phyloP scores from a whole-genome alignment of 371 early-diverging fungal genomes.

The Neoconidiobolus thromboides region DNA sequence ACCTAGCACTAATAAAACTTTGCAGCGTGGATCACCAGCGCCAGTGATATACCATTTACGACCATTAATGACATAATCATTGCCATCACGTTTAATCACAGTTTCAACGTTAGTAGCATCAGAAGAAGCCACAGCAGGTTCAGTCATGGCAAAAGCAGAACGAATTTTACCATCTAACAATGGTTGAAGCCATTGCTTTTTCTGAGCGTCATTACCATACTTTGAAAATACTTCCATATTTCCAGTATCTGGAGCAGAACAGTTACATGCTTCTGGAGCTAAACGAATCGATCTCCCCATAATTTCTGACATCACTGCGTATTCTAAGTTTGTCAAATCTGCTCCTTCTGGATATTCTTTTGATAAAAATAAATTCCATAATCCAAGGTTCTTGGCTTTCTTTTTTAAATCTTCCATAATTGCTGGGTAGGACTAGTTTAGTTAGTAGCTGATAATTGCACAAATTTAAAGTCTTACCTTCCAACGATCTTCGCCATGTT shows the following conservation, averaged over 20 bases:
- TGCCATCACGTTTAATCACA: slow-evolving; percentile 33
- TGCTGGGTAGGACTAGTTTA: slow-evolving; percentile 38
- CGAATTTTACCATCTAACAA: slow-evolving; percentile 79
- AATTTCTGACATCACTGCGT: slow-evolving; percentile 72
- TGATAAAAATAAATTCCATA: slow-evolving; percentile 89
- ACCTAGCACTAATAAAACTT: slow-evolving; percentile 75
- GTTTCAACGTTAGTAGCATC: slow-evolving; percentile 93
- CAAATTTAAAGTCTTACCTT: slow-evolving; percentile 23
- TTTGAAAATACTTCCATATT: slow-evolving; percentile 97
- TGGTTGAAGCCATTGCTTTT: slow-evolving; percentile 65
- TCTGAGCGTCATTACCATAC: slow-evolving; percentile 75
- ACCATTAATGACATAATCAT: slow-evolving; percentile 74
- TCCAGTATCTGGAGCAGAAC: slow-evolving; percentile 92
- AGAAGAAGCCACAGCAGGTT: slow-evolving; percentile 78
- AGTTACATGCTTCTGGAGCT: slow-evolving; percentile 83
- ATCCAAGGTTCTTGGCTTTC: slow-evolving; percentile 69
- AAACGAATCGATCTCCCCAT: slow-evolving; percentile 58
- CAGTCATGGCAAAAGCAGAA: slow-evolving; percentile 96
- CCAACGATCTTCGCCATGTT: slow-evolving; percentile 55
- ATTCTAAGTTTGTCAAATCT: slow-evolving; percentile 86
- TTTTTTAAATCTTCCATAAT: slow-evolving; percentile 73
- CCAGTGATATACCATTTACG: slow-evolving; percentile 95
- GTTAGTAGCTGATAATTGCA: neutral
- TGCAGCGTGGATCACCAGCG: slow-evolving; percentile 81
- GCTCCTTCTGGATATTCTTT: slow-evolving; percentile 56